Evolutionary conservation across 495 filamentous ascomycete genomes (phyloP).

Genomic region (Pyrenopolyporus hunteri): DNA sequence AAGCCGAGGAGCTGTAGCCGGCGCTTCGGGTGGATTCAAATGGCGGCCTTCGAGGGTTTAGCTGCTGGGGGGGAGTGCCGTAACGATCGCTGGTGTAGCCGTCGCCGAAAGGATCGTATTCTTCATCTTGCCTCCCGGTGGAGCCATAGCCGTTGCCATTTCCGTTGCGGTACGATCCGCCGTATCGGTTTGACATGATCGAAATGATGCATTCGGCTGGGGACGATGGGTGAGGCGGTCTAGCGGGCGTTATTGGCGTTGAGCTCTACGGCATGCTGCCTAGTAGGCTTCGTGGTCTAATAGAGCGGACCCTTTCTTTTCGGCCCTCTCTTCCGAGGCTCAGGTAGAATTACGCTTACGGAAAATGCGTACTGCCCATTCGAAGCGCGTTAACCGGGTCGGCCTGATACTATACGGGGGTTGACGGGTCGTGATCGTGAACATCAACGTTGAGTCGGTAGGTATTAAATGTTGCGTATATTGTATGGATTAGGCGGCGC

Average conservation of each 20-base stretch:
- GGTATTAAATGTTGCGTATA: no score
- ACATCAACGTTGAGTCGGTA: no score
- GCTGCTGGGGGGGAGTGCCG: slow-evolving; percentile 37
- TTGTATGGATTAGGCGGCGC: no score
- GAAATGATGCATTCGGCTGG: slow-evolving; percentile 35
- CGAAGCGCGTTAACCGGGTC: no score
- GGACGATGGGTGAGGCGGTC: neutral
- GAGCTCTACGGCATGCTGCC: slow-evolving; percentile 3
- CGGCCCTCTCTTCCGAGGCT: neutral
- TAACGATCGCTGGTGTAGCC: slow-evolving; percentile 51
- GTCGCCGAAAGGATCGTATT: slow-evolving; percentile 55
- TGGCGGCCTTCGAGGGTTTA: slow-evolving; percentile 38
- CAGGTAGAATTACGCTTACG: neutral
- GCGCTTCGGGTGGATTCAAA: slow-evolving; percentile 22
- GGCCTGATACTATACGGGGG: no score
- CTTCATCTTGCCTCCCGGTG: slow-evolving; percentile 44
- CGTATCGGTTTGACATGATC: slow-evolving; percentile 52
- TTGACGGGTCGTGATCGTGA: no score
- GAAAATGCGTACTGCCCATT: no score
- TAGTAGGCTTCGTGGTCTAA: neutral
- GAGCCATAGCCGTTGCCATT: slow-evolving; percentile 28
- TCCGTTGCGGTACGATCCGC: slow-evolving; percentile 49
- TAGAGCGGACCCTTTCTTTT: no score
- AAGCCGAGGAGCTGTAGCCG: slow-evolving; percentile 29
- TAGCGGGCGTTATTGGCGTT: slow-evolving; percentile 2